Percentiles rank a stretch among this genome's conserved stretches.
Evolutionary conservation across 352 stramenopile genomes (phyloP).

Genomic region (Globisporangium okanoganense): DNA sequence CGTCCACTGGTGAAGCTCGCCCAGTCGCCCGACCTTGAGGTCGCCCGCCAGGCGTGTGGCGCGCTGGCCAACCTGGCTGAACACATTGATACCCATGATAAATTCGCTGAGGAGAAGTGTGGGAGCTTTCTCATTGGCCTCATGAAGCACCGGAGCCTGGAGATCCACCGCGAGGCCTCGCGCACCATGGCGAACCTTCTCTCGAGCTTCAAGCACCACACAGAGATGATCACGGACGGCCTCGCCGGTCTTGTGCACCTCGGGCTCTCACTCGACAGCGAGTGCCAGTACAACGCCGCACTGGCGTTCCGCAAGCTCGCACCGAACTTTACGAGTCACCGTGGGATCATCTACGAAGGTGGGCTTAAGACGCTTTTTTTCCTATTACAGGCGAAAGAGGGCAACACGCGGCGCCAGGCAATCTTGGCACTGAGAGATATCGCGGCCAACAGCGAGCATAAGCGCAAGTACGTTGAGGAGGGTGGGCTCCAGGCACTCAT

Average conservation of each 20-base stretch:
- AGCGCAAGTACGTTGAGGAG: slow-evolving; percentile 84
- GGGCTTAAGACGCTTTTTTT: slow-evolving; percentile 91
- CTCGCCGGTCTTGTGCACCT: slow-evolving; percentile 90
- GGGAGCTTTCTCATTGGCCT: slow-evolving; percentile 71
- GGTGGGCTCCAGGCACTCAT: slow-evolving; percentile 87
- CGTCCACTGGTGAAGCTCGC: slow-evolving; percentile 79
- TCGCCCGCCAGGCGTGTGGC: slow-evolving; percentile 89
- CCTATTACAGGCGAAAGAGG: slow-evolving; percentile 87
- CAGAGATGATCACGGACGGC: slow-evolving; percentile 88
- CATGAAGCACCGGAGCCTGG: slow-evolving; percentile 82
- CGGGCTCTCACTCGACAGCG: slow-evolving; percentile 83
- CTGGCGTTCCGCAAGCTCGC: slow-evolving; percentile 94
- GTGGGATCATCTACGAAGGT: slow-evolving; percentile 79
- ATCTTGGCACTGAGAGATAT: slow-evolving; percentile 89
- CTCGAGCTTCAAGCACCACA: slow-evolving; percentile 90
- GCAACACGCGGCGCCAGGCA: slow-evolving; percentile 91
- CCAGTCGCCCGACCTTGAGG: slow-evolving; percentile 90
- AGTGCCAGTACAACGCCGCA: slow-evolving; percentile 95
- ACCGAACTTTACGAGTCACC: slow-evolving; percentile 89
- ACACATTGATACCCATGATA: slow-evolving; percentile 91
- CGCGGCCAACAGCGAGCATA: slow-evolving; percentile 85
- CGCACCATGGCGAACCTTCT: slow-evolving; percentile 93
- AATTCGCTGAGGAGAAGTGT: slow-evolving; percentile 74
- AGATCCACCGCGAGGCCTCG: slow-evolving; percentile 93
- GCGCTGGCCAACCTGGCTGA: slow-evolving; percentile 94